These are phyloP conservation scores for Saturnispora gosingensis DNA, from an alignment of 805 yeast genomes.

Conservation along the genomic window DNA sequence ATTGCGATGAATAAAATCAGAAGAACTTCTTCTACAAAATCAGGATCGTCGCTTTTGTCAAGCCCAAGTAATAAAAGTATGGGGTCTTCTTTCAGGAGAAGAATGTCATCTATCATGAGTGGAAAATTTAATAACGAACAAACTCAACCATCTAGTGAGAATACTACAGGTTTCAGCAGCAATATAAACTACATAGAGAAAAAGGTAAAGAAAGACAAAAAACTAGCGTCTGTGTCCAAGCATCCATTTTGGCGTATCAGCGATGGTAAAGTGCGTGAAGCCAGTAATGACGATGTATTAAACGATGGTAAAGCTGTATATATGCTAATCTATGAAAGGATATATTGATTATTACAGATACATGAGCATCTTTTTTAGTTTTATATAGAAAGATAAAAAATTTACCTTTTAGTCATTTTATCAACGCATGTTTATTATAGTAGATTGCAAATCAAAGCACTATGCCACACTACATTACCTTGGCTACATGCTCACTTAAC, in stretches of 20 bases:
- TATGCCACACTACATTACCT: slow-evolving; percentile 83
- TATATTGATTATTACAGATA: neutral
- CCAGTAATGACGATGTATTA: slow-evolving; percentile 45
- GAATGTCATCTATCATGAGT: neutral
- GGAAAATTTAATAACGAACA: neutral
- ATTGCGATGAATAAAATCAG: neutral
- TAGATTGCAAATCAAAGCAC: neutral
- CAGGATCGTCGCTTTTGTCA: neutral
- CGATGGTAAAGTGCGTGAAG: slow-evolving; percentile 64
- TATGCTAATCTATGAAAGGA: slow-evolving; percentile 66
- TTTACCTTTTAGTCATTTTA: neutral
- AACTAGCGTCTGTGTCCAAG: slow-evolving; percentile 44
- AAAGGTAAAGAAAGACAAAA: slow-evolving; percentile 28
- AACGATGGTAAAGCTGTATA: slow-evolving; percentile 71
- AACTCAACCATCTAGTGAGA: neutral
- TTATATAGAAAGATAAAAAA: neutral
- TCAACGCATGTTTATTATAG: neutral
- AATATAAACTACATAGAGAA: neutral
- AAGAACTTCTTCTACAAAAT: neutral
- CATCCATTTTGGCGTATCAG: slow-evolving; percentile 80
- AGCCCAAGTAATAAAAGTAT: neutral
- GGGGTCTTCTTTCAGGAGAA: neutral
- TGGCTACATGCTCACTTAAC: slow-evolving; percentile 90
- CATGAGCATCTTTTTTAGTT: neutral
- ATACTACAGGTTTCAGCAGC: neutral